phyloP scores from a whole-genome alignment of 345 rosid species.

The Linum usitatissimum region DNA sequence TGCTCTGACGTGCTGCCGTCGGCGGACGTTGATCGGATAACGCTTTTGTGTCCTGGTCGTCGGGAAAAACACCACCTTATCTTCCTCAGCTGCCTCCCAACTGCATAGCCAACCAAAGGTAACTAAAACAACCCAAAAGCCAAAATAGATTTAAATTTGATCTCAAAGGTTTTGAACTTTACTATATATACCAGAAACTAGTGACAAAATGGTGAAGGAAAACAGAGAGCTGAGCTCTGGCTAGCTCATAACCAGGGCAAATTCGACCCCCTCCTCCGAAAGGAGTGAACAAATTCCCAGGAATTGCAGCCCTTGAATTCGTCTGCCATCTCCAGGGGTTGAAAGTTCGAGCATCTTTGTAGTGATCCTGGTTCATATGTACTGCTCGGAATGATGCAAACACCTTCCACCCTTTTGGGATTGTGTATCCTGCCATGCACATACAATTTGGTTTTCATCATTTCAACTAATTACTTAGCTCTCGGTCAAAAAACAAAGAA shows the following conservation, averaged over 20 bases:
- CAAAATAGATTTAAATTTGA: background rate
- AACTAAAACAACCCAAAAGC: background rate
- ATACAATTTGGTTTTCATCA: background rate
- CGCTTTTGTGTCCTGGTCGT: constrained; percentile 89
- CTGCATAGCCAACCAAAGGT: constrained; percentile 19
- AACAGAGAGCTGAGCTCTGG: constrained; percentile 51
- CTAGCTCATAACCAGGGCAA: constrained; percentile 57
- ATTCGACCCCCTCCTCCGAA: constrained; percentile 57
- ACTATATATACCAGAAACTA: constrained; percentile 33
- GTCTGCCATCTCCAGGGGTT: constrained; percentile 98
- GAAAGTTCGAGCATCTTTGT: constrained; percentile 84
- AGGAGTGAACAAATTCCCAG: constrained; percentile 39
- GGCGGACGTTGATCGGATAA: constrained; percentile 63
- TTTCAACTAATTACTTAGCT: background rate
- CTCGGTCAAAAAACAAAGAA: background rate
- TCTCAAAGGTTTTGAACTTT: background rate
- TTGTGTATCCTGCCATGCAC: constrained; percentile 49
- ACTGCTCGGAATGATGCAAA: constrained; percentile 91
- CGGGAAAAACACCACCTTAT: constrained; percentile 82
- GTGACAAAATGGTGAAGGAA: constrained; percentile 53
- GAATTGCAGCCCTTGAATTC: constrained; percentile 30
- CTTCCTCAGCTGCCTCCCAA: constrained; percentile 82
- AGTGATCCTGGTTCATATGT: constrained; percentile 66
- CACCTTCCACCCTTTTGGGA: constrained; percentile 93
- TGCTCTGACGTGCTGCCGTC: constrained; percentile 15